Evolutionary conservation across 2,329 filamentous ascomycete species (phyloP).

Genomic region (Davidsoniella virescens): DNA sequence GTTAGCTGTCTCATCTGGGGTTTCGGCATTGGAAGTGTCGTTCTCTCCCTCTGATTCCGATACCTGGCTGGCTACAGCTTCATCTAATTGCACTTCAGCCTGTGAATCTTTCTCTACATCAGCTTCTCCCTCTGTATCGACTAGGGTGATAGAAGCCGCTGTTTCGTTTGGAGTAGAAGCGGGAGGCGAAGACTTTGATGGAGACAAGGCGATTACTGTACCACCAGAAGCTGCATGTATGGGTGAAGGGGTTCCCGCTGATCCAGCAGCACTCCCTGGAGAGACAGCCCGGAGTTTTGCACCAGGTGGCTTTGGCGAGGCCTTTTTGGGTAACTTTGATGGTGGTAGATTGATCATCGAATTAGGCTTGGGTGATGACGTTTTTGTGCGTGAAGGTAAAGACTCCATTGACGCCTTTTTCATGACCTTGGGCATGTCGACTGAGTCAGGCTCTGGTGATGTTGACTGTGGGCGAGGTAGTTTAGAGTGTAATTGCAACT

Average conservation of each 20-base stretch:
- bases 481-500: conserved; percentile 4
- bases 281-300: conserved; percentile 5
- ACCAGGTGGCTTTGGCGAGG: conserved; percentile 5
- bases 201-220: background rate
- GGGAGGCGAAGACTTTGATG: background rate
- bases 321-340: conserved; percentile 11
- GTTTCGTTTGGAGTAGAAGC: background rate
- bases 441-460: background rate
- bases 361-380: conserved; percentile 8
- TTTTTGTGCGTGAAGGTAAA: conserved; percentile 1
- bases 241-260: conserved; percentile 3
- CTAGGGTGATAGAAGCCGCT: background rate
- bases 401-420: background rate
- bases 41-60: no score
- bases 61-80: no score
- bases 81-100: background rate
- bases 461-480: background rate
- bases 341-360: conserved; percentile 4
- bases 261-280: background rate
- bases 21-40: background rate
- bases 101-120: background rate
- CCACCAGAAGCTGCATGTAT: conserved; percentile 9
- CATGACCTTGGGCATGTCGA: background rate
- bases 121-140: background rate
- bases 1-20: no score